phyloP scores from a whole-genome alignment of 768 basidiomycete genomes.

The Mycena kentingensis region DNA sequence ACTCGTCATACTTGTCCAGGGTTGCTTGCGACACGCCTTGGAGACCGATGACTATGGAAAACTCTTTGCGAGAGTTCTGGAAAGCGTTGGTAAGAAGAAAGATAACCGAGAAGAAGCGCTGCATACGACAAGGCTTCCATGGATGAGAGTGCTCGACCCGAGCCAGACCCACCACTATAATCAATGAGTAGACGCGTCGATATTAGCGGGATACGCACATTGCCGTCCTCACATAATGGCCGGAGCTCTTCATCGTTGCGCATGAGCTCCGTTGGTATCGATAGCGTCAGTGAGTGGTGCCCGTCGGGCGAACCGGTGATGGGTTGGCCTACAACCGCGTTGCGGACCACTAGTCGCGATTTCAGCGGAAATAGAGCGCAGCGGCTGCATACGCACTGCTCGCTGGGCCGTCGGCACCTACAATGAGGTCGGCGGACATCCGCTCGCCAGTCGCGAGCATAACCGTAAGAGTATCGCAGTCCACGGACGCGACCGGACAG shows the following conservation, averaged over 20 bases:
- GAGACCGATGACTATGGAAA: constrained; percentile 19
- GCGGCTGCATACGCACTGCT: constrained; percentile 31
- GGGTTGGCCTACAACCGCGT: constrained; percentile 31
- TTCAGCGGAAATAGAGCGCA: background rate
- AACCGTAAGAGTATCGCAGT: constrained; percentile 36
- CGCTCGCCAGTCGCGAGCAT: constrained; percentile 44
- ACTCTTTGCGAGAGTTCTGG: constrained; percentile 28
- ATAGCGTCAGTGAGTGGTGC: constrained; percentile 34
- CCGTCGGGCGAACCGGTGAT: constrained; percentile 28
- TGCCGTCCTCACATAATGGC: constrained; percentile 28
- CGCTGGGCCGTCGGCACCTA: constrained; percentile 61
- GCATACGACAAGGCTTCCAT: constrained; percentile 33
- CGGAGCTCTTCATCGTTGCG: constrained; percentile 35
- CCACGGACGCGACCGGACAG: constrained; percentile 36
- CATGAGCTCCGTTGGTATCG: constrained; percentile 35
- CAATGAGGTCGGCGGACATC: constrained; percentile 52
- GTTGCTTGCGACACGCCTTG: constrained; percentile 18
- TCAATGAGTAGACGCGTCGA: background rate
- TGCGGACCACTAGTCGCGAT: constrained; percentile 29
- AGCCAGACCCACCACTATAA: constrained; percentile 40
- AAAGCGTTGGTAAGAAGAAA: constrained; percentile 24
- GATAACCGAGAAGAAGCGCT: constrained; percentile 2
- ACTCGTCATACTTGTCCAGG: constrained; percentile 27
- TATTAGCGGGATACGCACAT: constrained; percentile 28
- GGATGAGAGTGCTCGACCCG: constrained; percentile 29